Percentiles rank a stretch among this genome's conserved stretches.
Conservation (phyloP, 2,329 filamentous ascomycete genomes). For the Colletotrichum sp. region DNA sequence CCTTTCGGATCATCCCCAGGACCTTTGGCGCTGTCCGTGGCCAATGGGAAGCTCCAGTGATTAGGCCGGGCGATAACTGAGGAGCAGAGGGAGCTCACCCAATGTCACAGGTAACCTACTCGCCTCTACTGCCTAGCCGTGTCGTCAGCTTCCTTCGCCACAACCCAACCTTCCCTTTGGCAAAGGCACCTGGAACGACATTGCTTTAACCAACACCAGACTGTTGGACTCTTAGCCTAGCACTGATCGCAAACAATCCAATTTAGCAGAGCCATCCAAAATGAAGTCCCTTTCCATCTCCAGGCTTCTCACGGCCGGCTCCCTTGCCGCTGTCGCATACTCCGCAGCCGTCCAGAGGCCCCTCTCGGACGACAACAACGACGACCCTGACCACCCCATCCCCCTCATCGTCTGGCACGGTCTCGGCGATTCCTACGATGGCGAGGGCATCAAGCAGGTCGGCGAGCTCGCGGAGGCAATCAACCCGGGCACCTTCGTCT, state of each 20-base stretch:
- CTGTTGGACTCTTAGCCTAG: not conserved
- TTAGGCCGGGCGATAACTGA: not conserved
- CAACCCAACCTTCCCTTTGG: not conserved
- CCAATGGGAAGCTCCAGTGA: constrained; percentile 22
- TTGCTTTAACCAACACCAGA: not conserved
- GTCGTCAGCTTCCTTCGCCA: constrained; percentile 25
- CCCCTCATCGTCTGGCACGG: constrained; percentile 96
- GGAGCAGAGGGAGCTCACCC: not conserved
- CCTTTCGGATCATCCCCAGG: not conserved
- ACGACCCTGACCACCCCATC: constrained; percentile 63
- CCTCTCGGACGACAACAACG: constrained; percentile 42
- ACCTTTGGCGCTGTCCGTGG: not conserved
- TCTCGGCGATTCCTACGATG: constrained; percentile 74
- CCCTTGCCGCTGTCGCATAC: constrained; percentile 23
- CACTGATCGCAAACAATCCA: not conserved
- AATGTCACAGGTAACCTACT: constrained; percentile 29
- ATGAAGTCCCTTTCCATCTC: constrained; percentile 35
- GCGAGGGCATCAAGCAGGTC: constrained; percentile 74
- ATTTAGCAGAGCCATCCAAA: constrained; percentile 15
- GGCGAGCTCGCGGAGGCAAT: constrained; percentile 72
- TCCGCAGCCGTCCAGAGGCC: constrained; percentile 12
- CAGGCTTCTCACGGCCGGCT: constrained; percentile 34
- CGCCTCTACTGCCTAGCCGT: constrained; percentile 8
- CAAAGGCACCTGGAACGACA: not conserved
- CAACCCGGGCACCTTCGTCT: constrained; percentile 84